Evolutionary conservation across 1,284 basidiomycete species (phyloP), one percentile per base, ranked within the genome.

Genomic region (Ceratobasidium sp.): DNA sequence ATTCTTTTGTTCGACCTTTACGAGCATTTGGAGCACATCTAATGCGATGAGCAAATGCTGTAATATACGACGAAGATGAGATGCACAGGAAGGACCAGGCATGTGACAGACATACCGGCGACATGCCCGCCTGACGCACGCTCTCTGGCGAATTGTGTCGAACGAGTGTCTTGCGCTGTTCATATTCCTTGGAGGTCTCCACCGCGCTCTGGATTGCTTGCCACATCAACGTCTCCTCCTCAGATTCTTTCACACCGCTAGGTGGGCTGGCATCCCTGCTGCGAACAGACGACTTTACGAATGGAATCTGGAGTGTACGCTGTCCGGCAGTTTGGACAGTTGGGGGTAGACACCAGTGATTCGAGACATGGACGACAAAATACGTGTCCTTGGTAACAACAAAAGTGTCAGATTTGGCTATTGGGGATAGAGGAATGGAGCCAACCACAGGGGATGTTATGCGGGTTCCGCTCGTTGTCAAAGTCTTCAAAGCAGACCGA

Each of bases 291-390:
- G 4, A 67, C 39, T 52, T 55, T 67, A 3, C 50, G 64, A 18
- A 67, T 57, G 0, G 34, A 41, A 3, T 39, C 8, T 5, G 23
- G 10, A 4, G 26, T 30, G 26, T 41, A 67, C 3, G 50, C 3
- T 10, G 52, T n/a, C 18, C 64, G 64, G 28, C 64, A 67, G 36
- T 53, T 67, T 16, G 64, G 64, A 57, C 64, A 67, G 16, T 45
- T 67, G 10, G 26, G 64, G 18, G 52, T 41, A 12, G 64, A 55
- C 18, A 14, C 16, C 6, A 67, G 34, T 3, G 64, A 26, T 1
- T 53, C 50, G 36, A 67, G 64, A 21, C 64, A 67, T 32, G 52
- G 26, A 23, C 52, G 64, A 45, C 64, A 67, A 16, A 55, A 67
- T 41, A 67, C 64, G 52, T 67, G 64, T 30, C 64, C 64, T 67